These are phyloP conservation scores for Fusarium sp. DNA, from an alignment of 2,329 filamentous ascomycete genomes.

Conservation along the genomic window DNA sequence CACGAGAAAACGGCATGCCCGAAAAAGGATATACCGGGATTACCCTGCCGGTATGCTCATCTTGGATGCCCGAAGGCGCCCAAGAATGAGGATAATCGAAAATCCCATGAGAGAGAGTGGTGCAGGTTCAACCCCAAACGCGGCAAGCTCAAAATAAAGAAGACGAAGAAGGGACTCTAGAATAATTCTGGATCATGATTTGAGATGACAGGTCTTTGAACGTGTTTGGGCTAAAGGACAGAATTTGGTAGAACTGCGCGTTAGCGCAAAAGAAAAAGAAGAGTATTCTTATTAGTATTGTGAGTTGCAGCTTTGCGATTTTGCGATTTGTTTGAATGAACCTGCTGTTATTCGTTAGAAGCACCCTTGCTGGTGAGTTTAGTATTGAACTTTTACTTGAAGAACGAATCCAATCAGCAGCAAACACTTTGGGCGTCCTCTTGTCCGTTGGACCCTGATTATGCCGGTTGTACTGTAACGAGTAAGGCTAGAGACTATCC, in stretches of 20 bases:
- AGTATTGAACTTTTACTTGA: not conserved
- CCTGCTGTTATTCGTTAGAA: not conserved
- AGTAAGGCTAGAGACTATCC: not conserved
- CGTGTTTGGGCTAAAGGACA: not conserved
- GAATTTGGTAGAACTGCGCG: not conserved
- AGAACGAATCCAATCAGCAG: not conserved
- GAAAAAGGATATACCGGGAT: slow-evolving; percentile 34
- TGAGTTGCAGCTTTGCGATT: not conserved
- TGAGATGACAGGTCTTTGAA: not conserved
- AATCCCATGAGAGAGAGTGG: slow-evolving; percentile 44
- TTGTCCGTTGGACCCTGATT: not conserved
- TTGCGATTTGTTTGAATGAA: not conserved
- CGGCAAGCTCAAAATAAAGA: not conserved
- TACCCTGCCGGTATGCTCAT: slow-evolving; percentile 42
- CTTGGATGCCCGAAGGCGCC: slow-evolving; percentile 41
- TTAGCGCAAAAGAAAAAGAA: not conserved
- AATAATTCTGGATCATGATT: not conserved
- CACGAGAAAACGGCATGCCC: slow-evolving; percentile 47
- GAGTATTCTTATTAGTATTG: not conserved
- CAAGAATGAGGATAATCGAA: slow-evolving; percentile 45
- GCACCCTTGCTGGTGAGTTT: not conserved
- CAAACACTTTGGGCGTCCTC: not conserved
- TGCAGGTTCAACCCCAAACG: slow-evolving; percentile 34
- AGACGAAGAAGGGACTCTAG: not conserved
- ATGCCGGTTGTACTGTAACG: not conserved